Evolutionary conservation across 306 rosid species (phyloP).

Genomic region (Vachellia collinsii): DNA sequence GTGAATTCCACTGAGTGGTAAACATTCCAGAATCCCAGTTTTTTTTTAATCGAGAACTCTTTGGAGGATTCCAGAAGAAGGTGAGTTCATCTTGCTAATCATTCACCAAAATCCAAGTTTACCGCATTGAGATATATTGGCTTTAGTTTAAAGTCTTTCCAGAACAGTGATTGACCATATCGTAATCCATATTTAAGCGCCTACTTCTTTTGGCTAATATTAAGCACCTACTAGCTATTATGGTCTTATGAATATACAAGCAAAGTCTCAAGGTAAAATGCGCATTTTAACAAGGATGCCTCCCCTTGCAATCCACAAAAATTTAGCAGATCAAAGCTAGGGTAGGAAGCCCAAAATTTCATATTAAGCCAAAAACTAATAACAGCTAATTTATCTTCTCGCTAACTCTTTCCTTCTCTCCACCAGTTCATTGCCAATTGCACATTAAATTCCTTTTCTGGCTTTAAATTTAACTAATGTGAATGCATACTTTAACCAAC

Average conservation of each 20-base stretch:
- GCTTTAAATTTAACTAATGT: conserved; percentile 20
- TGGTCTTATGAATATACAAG: not conserved
- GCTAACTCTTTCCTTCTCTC: not conserved
- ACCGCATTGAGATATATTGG: not conserved
- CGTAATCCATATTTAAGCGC: not conserved
- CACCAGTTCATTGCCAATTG: not conserved
- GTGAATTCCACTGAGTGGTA: not conserved
- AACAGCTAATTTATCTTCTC: conserved; percentile 13
- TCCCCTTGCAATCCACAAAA: not conserved
- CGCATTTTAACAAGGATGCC: not conserved
- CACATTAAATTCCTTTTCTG: conserved; percentile 20
- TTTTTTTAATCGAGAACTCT: not conserved
- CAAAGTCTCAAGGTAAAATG: not conserved
- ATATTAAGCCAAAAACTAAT: conserved; percentile 17
- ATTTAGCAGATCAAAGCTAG: not conserved
- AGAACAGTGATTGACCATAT: not conserved
- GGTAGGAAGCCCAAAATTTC: not conserved
- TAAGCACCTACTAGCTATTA: not conserved
- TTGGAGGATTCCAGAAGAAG: not conserved
- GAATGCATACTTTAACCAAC: conserved; percentile 18
- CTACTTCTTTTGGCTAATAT: not conserved
- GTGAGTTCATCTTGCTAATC: not conserved
- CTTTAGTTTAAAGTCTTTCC: not conserved
- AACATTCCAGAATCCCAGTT: not conserved
- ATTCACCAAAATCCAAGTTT: conserved; percentile 4